phyloP scores from a whole-genome alignment of 305 asterid species.

The Fraxinus floribunda region DNA sequence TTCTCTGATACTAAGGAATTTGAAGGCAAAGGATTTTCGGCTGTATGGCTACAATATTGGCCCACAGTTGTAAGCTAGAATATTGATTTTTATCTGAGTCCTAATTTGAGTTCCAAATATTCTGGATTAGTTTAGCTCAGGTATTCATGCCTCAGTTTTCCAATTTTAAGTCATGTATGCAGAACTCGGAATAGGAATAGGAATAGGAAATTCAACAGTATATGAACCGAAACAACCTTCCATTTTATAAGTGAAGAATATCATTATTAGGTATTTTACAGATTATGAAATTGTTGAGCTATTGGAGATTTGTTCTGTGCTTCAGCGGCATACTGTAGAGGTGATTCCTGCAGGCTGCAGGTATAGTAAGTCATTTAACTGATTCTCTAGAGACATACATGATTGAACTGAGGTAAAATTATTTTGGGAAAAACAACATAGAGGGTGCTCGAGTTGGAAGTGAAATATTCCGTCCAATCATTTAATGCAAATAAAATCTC shows the following conservation, averaged over 20 bases:
- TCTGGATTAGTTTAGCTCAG: neutral
- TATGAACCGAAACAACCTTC: neutral
- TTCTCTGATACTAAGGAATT: neutral
- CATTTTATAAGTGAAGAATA: neutral
- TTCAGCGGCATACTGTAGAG: neutral
- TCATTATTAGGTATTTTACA: neutral
- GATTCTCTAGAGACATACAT: neutral
- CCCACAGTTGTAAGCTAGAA: neutral
- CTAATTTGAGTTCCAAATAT: conserved; percentile 2
- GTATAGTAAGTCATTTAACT: neutral
- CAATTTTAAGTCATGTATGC: neutral
- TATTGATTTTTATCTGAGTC: neutral
- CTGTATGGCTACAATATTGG: neutral
- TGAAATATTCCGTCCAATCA: neutral
- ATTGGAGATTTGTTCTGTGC: neutral
- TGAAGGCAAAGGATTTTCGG: neutral
- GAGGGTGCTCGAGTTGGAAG: neutral
- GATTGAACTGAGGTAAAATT: neutral
- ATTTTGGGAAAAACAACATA: neutral
- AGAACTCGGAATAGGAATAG: neutral
- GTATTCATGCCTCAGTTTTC: neutral
- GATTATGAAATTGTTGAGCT: neutral
- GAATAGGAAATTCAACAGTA: neutral
- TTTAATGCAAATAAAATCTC: neutral
- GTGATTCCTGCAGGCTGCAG: neutral